A percentile compares a stretch with the other conserved stretches of the same genome.
Conservation (phyloP, 495 filamentous ascomycete species). For the Penicillium parvum region DNA sequence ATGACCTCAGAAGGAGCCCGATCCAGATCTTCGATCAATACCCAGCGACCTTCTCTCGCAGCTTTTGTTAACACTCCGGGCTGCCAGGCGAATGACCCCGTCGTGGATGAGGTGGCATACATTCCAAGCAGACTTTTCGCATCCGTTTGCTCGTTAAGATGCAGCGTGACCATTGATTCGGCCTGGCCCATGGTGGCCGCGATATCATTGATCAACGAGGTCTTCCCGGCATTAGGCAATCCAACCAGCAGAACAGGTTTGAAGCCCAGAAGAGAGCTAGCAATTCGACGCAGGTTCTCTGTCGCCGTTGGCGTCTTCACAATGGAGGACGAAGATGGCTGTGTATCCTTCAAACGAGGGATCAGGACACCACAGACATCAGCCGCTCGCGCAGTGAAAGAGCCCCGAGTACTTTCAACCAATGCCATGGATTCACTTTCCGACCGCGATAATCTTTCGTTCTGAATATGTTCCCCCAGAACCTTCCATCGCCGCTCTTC, state of each 20-base stretch:
- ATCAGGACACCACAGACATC: conserved; percentile 62
- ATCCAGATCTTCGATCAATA: conserved; percentile 94
- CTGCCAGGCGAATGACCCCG: conserved; percentile 86
- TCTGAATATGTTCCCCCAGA: conserved; percentile 25
- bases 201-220: conserved; percentile 75
- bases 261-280: conserved; percentile 55
- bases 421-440: conserved; percentile 21
- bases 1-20: conserved; percentile 94
- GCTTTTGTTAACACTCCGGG: conserved; percentile 93
- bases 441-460: conserved; percentile 18
- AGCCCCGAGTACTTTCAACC: conserved; percentile 33
- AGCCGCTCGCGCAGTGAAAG: conserved; percentile 48
- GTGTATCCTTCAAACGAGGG: conserved; percentile 54
- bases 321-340: conserved; percentile 46
- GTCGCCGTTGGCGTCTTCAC: conserved; percentile 68
- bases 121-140: conserved; percentile 91
- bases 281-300: conserved; percentile 64
- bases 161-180: conserved; percentile 77
- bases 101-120: conserved; percentile 79
- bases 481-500: conserved; percentile 55
- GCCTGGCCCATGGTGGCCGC: conserved; percentile 70
- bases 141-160: conserved; percentile 96
- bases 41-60: conserved; percentile 89
- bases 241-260: conserved; percentile 78
- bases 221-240: conserved; percentile 85